These are phyloP conservation scores for Cryptococcus sp. DNA, from an alignment of 1,284 basidiomycete species.

Conservation along the genomic window DNA sequence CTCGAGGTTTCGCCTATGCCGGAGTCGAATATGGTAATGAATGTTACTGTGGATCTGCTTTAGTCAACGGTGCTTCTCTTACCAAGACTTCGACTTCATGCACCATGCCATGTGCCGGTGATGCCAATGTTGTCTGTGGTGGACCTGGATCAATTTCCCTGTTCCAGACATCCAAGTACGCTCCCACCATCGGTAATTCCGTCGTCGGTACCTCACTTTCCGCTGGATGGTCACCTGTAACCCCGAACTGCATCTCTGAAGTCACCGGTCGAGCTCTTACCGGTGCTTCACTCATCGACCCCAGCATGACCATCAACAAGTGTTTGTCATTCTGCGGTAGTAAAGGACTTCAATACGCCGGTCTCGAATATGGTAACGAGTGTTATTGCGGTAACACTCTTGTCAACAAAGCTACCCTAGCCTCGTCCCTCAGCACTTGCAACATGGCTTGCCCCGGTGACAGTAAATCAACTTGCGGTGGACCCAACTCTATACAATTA, in stretches of 20 bases:
- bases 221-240: not conserved
- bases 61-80: slow-evolving; percentile 21
- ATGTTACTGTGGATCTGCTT: slow-evolving; percentile 28
- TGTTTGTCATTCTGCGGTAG: slow-evolving; percentile 13
- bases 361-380: slow-evolving; percentile 16
- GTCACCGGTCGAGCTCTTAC: slow-evolving; percentile 11
- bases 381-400: slow-evolving; percentile 15
- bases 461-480: slow-evolving; percentile 6
- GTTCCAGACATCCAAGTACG: slow-evolving; percentile 25
- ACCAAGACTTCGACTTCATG: slow-evolving; percentile 10
- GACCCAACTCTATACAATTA: slow-evolving; percentile 2
- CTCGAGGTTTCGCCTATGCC: slow-evolving; percentile 24
- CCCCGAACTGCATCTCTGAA: slow-evolving; percentile 5
- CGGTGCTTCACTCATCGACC: slow-evolving; percentile 7
- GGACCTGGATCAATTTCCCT: slow-evolving; percentile 19
- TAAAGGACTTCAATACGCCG: slow-evolving; percentile 9
- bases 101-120: slow-evolving; percentile 28
- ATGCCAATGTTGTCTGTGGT: slow-evolving; percentile 23
- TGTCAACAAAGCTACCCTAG: slow-evolving; percentile 10
- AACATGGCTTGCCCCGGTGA: slow-evolving; percentile 9
- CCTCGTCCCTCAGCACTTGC: not conserved
- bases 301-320: slow-evolving; percentile 11
- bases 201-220: not conserved
- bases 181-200: slow-evolving; percentile 1
- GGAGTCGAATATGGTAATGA: slow-evolving; percentile 25